Percentiles rank a stretch among this genome's conserved stretches.
Evolutionary conservation across 208 protist genomes (phyloP).

Genomic region (Sergeia podlipaevii): DNA sequence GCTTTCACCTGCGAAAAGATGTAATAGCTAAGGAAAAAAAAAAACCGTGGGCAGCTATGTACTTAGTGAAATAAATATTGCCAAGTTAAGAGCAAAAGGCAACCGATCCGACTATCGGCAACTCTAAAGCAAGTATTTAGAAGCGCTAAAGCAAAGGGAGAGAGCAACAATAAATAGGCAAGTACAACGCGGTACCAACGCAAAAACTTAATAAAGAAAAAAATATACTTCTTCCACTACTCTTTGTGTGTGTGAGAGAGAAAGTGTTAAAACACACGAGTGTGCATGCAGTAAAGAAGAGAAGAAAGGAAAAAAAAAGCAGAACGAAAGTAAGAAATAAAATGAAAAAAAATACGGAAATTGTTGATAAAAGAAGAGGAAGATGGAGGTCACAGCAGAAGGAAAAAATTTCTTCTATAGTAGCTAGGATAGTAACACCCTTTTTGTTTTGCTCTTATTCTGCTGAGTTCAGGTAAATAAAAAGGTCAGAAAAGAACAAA

Average conservation of each 20-base stretch:
- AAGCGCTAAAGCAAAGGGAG: not conserved
- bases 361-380: not conserved
- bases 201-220: slow-evolving; percentile 4
- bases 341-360: not conserved
- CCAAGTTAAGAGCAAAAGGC: not conserved
- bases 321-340: slow-evolving; percentile 2
- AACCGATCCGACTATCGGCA: not conserved
- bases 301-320: not conserved
- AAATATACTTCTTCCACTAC: not conserved
- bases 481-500: not conserved
- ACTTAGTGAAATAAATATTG: no score
- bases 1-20: no score
- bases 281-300: slow-evolving; percentile 5
- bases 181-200: not conserved
- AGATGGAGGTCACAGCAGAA: not conserved
- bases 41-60: no score
- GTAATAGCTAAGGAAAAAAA: no score
- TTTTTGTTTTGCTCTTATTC: no score
- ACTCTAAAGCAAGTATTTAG: not conserved
- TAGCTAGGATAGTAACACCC: no score
- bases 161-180: not conserved
- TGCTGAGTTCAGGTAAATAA: not conserved
- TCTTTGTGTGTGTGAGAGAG: not conserved
- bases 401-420: no score
- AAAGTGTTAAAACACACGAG: not conserved